phyloP scores from a whole-genome alignment of 495 filamentous ascomycete species.

The Aspergillus ostianus region DNA sequence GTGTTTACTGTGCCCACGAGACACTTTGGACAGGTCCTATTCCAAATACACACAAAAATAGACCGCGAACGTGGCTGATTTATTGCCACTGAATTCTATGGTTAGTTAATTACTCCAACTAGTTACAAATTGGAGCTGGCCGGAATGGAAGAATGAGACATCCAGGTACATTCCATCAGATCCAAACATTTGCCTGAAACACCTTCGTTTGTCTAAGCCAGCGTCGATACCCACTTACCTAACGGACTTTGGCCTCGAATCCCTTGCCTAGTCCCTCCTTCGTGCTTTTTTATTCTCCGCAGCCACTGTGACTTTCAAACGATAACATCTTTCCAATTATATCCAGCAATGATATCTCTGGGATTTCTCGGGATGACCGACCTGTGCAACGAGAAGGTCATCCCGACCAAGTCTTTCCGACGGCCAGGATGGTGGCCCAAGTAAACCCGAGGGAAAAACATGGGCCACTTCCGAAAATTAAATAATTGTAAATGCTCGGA shows the following conservation, averaged over 20 bases:
- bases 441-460: not conserved
- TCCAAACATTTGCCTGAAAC: not conserved
- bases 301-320: not conserved
- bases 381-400: not conserved
- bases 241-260: not conserved
- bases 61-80: not conserved
- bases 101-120: no score
- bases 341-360: not conserved
- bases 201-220: not conserved
- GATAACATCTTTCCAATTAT: slow-evolving; percentile 1
- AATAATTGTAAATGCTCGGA: no score
- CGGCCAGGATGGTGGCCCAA: not conserved
- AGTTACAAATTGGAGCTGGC: no score
- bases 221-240: not conserved
- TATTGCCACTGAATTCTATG: not conserved
- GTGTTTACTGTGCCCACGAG: not conserved
- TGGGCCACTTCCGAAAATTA: not conserved
- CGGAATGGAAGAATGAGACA: not conserved
- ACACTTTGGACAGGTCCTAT: not conserved
- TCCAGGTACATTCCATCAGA: not conserved
- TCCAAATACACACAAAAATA: not conserved
- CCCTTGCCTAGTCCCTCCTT: not conserved
- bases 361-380: not conserved
- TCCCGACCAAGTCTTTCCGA: not conserved
- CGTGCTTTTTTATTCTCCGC: not conserved